Base-by-base conservation (phyloP, 768 basidiomycete genomes). In the Psilocybe tampanensis region DNA sequence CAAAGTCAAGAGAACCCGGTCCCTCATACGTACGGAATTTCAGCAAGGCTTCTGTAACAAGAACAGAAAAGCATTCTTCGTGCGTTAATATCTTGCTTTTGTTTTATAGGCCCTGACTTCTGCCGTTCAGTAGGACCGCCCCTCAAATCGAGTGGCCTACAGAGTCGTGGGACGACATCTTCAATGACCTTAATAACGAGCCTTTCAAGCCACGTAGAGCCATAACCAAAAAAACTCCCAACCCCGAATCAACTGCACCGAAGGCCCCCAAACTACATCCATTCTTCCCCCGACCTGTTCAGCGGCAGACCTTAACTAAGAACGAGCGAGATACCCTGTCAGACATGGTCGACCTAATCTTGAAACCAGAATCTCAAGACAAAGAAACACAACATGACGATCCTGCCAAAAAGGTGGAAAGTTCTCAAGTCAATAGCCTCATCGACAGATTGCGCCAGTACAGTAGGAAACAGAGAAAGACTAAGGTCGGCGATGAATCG, bases 381-480 rank as follows among this genome's bases (percentile, higher is more conserved):
- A 33, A 29, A 15, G 22, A 48, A 32, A 48, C 47, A 26, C 47
- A 48, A 19, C 49, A 41, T 15, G 24, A 18, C 47, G 49, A 39
- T 18, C 2, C 52, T 1, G 47, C 52, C n/a, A 24, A n/a, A 33
- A 58, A 56, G 1, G 52, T 59, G 12, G 58, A 57, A 34, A 45
- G 61, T 32, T 55, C 64, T 17, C 68, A 70, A 32, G 67, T 82
- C 34, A 72, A 74, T 23, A 84, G 86, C 52, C 64, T 90, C 15
- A 83, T 87, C 57, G 74, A 78, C 22, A 81, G 77, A 34, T 74
- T 90, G 29, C 80, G 84, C 18, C 76, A 78, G 17, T 80, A 80
- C 47, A 76, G 81, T 54, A 79, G 80, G 60, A 83, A 81, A 79
- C 79, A 83, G 2, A 74, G 78, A 8, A 78, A 79, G 77, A 84